Base-by-base conservation (phyloP, 23 red algal species). In the Chondrus crispus region DNA sequence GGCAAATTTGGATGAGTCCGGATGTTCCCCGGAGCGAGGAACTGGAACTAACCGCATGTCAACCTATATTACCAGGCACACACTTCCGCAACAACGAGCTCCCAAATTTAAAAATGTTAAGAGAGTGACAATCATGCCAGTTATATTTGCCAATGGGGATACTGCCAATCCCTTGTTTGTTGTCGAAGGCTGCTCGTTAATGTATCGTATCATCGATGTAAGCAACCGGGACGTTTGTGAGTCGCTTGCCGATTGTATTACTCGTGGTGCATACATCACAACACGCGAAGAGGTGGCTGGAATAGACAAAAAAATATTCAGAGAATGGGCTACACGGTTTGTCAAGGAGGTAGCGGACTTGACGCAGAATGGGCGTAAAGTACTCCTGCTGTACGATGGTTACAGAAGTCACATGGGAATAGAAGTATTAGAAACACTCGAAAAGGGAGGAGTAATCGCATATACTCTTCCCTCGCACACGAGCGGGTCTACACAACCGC, bases 371-470 rank as follows among this genome's bases (percentile, higher is more conserved):
- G 76, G 76, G 5, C 19, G 50, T 22, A 81, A 52, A 32, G 5
- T 81, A 52, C 50, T 81, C 24, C 76, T 81, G 5, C 10, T 81
- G 47, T 81, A 81, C 50, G 66, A 72, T 36, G 66, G 16, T 19
- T 72, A 72, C 66, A 13, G 29, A 12, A 19, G 14, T 12, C 66
- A 81, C 47, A 4, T 81, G n/a, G 10, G 37, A 3, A 35, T 74
- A 4, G 5, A 4, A 8, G 68, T 74, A 42, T 5, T 74, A 4
- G 68, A 74, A 38, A 74, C 10, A 18, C 20, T 74, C n/a, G 5
- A 42, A 5, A 5, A 7, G 5, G 4, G 46, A 12, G 68, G 68
- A 37, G 46, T 74, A 8, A 74, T 74, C 36, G 68, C 5, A 4
- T 74, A 74, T 35, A 4, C 68, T 4, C 68, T 74, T 7, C 68